Base-by-base conservation (phyloP, 495 filamentous ascomycete genomes). In the Cenococcum geophilum region DNA sequence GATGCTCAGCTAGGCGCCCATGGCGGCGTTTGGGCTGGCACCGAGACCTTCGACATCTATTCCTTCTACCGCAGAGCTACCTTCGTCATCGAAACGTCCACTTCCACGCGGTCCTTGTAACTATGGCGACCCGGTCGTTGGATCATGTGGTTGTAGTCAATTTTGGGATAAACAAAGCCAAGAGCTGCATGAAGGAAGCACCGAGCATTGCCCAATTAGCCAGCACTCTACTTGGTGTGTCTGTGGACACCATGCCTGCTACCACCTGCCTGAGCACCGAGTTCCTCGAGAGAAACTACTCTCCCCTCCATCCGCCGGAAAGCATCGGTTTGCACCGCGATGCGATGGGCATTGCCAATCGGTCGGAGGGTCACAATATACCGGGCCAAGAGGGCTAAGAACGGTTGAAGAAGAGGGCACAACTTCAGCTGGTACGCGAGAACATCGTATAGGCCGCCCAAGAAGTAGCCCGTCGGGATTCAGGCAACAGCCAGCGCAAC, bases 201-300 rank as follows among this genome's bases (percentile, higher is more conserved):
- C 69, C 59, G 65, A 57, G 59, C 58, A 66, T 59, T 66, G 63
- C 61, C 63, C 64, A 65, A 63, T 67, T 32, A 61, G 61, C 4
- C 73, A 74, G 22, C 69, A 76, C 37, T 73, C 67, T n/a, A 76
- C 76, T 48, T 79, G 80, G 72, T 89, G 86, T 76, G 81, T 86
- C 74, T 89, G 86, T 66, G 80, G 79, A 14, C 86, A 89, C 70
- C 86, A 89, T 77, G 86, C 85, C 35, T 89, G 86, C 70, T 88
- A 81, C 67, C 86, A 89, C 67, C 81, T 85, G 64, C 73, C 77
- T 61, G 43, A 71, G 43, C 55, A 49, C 25, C 59, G 37, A 21
- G 21, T 55, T 40, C n/a, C 58, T 21, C 11, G 51, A 21, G 50
- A 47, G 22, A 54, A 16, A 23, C 18, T 37, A n/a, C 53, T 37